A percentile compares a stretch with the other conserved stretches of the same genome.
phyloP scores from a whole-genome alignment of 495 filamentous ascomycete genomes.

The Hypoxylon subgilvum region DNA sequence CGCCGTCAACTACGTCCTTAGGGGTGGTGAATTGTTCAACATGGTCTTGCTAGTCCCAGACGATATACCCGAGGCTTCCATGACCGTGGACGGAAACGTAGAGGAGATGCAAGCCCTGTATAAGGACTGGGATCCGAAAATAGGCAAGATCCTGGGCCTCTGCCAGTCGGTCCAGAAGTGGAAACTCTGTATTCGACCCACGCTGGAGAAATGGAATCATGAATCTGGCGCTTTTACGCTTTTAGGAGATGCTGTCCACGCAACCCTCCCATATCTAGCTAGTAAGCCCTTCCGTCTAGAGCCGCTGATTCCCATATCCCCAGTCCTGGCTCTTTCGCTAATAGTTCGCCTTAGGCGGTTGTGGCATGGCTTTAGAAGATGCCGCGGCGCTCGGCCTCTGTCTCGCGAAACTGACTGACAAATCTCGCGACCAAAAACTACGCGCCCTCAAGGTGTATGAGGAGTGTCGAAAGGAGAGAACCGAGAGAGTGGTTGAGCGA shows the following conservation, averaged over 20 bases:
- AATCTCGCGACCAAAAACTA: constrained; percentile 47
- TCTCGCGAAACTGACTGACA: constrained; percentile 42
- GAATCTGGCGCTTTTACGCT: constrained; percentile 62
- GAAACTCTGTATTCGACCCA: constrained; percentile 66
- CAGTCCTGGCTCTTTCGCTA: background rate
- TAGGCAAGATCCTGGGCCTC: constrained; percentile 53
- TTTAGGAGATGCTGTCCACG: constrained; percentile 73
- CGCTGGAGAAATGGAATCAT: constrained; percentile 64
- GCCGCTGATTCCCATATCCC: background rate
- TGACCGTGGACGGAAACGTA: constrained; percentile 61
- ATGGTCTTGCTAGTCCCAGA: constrained; percentile 74
- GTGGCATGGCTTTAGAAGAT: constrained; percentile 55
- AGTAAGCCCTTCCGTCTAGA: constrained; percentile 13
- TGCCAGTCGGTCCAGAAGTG: constrained; percentile 69
- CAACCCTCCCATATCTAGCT: constrained; percentile 67
- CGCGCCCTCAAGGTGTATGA: constrained; percentile 61
- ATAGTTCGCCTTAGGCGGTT: constrained; percentile 26
- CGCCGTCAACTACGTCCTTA: constrained; percentile 68
- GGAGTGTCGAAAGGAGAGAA: constrained; percentile 60
- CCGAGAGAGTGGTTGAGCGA: constrained; percentile 61
- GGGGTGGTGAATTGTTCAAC: constrained; percentile 67
- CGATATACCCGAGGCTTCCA: constrained; percentile 64
- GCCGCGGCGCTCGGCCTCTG: constrained; percentile 52
- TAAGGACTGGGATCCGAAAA: constrained; percentile 64
- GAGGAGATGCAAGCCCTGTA: constrained; percentile 71